Base-by-base conservation (phyloP, 2,329 filamentous ascomycete genomes). In the Clonostachys rosea region DNA sequence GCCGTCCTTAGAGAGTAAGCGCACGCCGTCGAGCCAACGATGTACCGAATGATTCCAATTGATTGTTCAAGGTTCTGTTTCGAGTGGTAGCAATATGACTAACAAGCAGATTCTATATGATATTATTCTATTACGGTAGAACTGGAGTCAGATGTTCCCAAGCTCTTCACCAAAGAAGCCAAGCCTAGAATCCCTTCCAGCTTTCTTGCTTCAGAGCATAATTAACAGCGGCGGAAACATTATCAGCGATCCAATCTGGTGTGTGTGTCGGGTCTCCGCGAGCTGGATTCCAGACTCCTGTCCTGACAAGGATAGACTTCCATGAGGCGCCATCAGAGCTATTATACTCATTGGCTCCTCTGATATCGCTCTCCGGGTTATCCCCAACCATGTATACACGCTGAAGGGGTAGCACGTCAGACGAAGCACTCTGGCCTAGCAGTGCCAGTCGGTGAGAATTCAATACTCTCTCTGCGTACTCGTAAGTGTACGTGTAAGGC, bases 371-470 rank as follows among this genome's bases (percentile, higher is more conserved):
- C 54, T 81, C 82, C 1, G 79, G 78, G 49, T 83, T 83, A 53
- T 84, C 79, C 3, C 87, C 87, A 41, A 91, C 72, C 86, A 90
- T 90, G 62, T 87, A 90, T 3, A 90, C 83, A 18, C 36, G 36
- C 36, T n/a, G 14, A n/a, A 39, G 36, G 14, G 36, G 14, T 3
- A n/a, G 36, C 24, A 30, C 24, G n/a, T 43, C 37, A 50, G 47
- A 16, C 10, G 40, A 36, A 6, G 20, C 13, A 16, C 45, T 6
- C 1, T 42, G 34, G n/a, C 46, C 14, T 14, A 52, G n/a, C 17
- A 45, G 16, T 30, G 8, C 9, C 24, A 30, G 24, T 30, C 24
- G 24, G 9, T 30, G 24, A 4, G 36, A 17, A 44, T 53, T 40
- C 43, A 89, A 66, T 17, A 75, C 67, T 45, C 72, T 71, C 66